phyloP scores from a whole-genome alignment of 805 yeast genomes.

The Spathaspora boniae region DNA sequence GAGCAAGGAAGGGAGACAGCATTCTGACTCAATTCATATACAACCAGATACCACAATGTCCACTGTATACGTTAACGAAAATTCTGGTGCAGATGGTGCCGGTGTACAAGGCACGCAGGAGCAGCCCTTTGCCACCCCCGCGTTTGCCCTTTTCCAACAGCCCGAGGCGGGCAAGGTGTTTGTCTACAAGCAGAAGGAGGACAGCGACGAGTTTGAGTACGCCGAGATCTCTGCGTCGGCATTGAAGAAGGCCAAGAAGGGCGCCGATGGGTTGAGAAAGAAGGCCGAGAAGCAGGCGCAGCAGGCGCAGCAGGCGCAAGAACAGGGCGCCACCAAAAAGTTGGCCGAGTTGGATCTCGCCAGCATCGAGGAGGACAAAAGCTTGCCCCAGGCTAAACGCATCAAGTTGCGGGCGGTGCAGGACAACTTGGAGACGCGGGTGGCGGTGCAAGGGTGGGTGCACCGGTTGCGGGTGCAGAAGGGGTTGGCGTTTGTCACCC shows the following conservation, averaged over 20 bases:
- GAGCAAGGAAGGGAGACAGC: too few species aligned
- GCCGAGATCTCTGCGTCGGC: constrained; percentile 86
- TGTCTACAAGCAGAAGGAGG: constrained; percentile 60
- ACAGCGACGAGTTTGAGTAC: constrained; percentile 49
- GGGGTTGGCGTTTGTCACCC: constrained; percentile 83
- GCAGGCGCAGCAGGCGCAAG: constrained; percentile 54
- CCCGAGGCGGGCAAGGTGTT: constrained; percentile 51
- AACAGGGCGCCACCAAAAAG: constrained; percentile 62
- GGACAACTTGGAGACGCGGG: constrained; percentile 62
- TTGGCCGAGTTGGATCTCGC: constrained; percentile 75
- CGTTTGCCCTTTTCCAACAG: constrained; percentile 66
- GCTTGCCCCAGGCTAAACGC: constrained; percentile 65
- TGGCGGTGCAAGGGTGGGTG: constrained; percentile 87
- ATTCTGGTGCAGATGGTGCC: constrained; percentile 61
- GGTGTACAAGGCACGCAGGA: constrained; percentile 61
- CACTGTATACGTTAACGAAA: constrained; percentile 67
- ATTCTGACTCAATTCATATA: not conserved
- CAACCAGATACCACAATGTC: constrained; percentile 22
- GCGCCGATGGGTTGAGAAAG: constrained; percentile 87
- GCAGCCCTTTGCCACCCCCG: constrained; percentile 75
- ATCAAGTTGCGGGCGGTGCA: constrained; percentile 61
- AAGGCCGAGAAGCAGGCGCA: constrained; percentile 66
- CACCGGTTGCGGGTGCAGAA: constrained; percentile 93
- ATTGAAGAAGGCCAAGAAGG: constrained; percentile 93
- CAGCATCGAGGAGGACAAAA: constrained; percentile 65